Base-by-base conservation (phyloP, 345 rosid genomes). In the Arabis alpina region DNA sequence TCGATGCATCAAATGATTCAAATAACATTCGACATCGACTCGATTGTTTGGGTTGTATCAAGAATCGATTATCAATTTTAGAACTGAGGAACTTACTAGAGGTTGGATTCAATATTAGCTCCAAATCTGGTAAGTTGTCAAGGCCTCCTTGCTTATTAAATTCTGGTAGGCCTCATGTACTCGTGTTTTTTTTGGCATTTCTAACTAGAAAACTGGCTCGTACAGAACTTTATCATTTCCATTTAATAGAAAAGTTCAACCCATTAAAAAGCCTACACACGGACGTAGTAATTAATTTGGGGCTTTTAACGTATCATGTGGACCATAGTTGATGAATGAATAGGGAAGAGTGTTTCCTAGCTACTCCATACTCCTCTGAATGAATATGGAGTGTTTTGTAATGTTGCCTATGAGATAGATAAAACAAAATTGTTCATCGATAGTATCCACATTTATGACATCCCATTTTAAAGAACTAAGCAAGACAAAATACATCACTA, bases 81-180 rank as follows among this genome's bases (percentile, higher is more conserved):
- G 15, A 15, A 41, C 58, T 43, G 13, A 63, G 16, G 40, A 48
- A 28, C 32, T 30, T 14, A 6, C 14, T 10, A 43, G 23, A 19
- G 19, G 45, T 48, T 19, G 59, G 24, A 50, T 27, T 65, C 25
- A 51, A 64, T 57, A 36, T 8, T 10, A 65, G 28, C 24, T 14
- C 40, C 3, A 11, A 41, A 2, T 32, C 32, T 34, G 10, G 30
- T 28, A 68, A 45, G 47, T 55, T 40, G 10, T 19, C 12, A 30
- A 11, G 54, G 45, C 5, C 56, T 23, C 47, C 43, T 34, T 32
- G 45, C 57, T 69, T 15, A 39, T 48, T 37, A 36, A 47, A 45
- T 23, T 68, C 10, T 43, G 12, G 24, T 67, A 43, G 57, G 48
- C 58, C 39, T 15, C 70, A 65, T 51, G 6, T 25, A 24, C 14